Evolutionary conservation across 768 basidiomycete species (phyloP), one percentile per base, ranked within the genome.

Genomic region (Pleurotus ostreatus): DNA sequence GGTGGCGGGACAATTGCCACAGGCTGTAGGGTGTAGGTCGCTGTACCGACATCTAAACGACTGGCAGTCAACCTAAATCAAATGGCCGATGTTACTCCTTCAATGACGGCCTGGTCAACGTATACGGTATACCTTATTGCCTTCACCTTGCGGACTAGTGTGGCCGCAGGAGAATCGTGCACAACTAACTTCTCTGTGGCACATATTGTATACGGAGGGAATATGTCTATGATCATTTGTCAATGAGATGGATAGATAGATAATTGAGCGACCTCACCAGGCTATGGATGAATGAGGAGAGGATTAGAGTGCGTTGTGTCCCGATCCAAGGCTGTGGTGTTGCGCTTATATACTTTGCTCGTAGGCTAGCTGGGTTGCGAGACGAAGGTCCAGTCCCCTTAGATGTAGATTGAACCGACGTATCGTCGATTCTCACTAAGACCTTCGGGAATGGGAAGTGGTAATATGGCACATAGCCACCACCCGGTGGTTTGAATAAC

Each of bases 161-260:
- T 62, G 61, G 16, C 59, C 61, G 43, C 61, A 62, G 34, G 22
- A 38, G 46, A 57, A 44, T 45, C 45, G 55, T 25, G 55, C 55
- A 41, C 57, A 62, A 13, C 53, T 44, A 25, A 62, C 61, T 58
- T 62, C 61, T 56, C 61, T 59, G 43, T 58, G 55, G 37, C 61
- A 62, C 61, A 62, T 62, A 13, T 53, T 41, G 51, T 44, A 11
- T 16, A 15, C 16, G 2, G 46, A 23, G 8, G 46, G 23, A 47
- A 11, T 25, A 25, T 9, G 30, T 47, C 23, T 20, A 18, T 47
- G 22, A 47, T 9, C 23, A 47, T 16, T 44, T 44, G n/a, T 22
- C 5, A n/a, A 16, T 22, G n/a, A 44, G 12, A 22, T 44, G 20
- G 13, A 44, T 44, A 13, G n/a, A 7, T 22, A 11, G 15, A 15